These are phyloP conservation scores for Nakazawaea sp. DNA, from an alignment of 805 yeast genomes.

Conservation along the genomic window DNA sequence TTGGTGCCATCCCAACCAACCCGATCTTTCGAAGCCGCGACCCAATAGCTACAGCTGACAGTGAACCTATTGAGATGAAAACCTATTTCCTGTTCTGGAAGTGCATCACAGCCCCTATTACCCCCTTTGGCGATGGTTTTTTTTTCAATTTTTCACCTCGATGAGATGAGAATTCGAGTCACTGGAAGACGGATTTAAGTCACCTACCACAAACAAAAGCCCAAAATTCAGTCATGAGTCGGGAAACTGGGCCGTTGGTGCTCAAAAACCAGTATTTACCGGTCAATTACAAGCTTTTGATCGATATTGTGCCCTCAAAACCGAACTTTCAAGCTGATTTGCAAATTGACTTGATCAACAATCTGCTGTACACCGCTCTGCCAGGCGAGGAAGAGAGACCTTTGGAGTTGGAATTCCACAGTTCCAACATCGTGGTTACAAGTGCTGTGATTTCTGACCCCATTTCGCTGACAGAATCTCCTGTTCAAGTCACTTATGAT, in stretches of 20 bases:
- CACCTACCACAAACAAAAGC: no score
- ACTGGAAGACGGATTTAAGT: no score
- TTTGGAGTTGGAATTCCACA: conserved; percentile 30
- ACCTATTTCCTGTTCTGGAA: no score
- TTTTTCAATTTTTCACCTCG: no score
- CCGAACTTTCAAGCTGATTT: conserved; percentile 39
- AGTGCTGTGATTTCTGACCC: conserved; percentile 21
- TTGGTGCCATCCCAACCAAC: no score
- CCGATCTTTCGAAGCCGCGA: no score
- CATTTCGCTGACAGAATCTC: conserved; percentile 13
- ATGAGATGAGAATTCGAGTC: no score
- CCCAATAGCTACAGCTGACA: no score
- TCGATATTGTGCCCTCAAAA: conserved; percentile 30
- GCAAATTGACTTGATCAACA: conserved; percentile 24
- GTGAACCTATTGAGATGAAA: no score
- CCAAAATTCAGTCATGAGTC: no score
- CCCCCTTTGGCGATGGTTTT: no score
- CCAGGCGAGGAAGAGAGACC: conserved; percentile 7
- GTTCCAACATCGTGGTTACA: conserved; percentile 33
- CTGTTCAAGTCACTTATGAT: conserved; percentile 27
- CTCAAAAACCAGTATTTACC: conserved; percentile 31
- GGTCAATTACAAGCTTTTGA: conserved; percentile 25
- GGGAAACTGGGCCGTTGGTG: conserved; percentile 20
- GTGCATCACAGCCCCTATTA: no score
- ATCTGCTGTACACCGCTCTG: conserved; percentile 13